These are phyloP conservation scores for Aureobasidium sp. DNA, from an alignment of 2,329 filamentous ascomycete genomes.

Conservation along the genomic window DNA sequence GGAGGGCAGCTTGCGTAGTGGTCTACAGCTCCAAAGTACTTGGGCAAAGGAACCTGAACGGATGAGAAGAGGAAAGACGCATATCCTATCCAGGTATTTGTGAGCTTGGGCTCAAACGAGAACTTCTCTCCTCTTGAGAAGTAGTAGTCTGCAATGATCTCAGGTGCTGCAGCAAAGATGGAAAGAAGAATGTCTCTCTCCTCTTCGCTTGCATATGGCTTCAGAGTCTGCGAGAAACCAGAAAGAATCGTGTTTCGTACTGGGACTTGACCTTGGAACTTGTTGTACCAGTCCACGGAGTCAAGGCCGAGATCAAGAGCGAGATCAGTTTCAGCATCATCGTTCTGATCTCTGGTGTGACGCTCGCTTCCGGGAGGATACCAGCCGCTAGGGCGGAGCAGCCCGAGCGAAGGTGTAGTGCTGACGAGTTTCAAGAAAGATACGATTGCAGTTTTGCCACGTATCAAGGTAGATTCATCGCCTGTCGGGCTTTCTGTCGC, in stretches of 20 bases:
- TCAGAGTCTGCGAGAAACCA: slow-evolving; percentile 69
- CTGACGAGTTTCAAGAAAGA: slow-evolving; percentile 69
- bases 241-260: slow-evolving; percentile 75
- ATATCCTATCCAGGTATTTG: slow-evolving; percentile 91
- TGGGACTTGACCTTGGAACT: slow-evolving; percentile 58
- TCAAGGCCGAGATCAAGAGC: slow-evolving; percentile 63
- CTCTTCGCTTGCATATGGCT: slow-evolving; percentile 72
- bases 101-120: slow-evolving; percentile 80
- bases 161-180: slow-evolving; percentile 75
- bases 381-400: slow-evolving; percentile 72
- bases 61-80: slow-evolving; percentile 80
- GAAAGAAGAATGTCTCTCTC: slow-evolving; percentile 75
- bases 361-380: slow-evolving; percentile 64
- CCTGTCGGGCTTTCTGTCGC: slow-evolving; percentile 15
- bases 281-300: slow-evolving; percentile 51
- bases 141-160: slow-evolving; percentile 85
- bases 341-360: slow-evolving; percentile 24
- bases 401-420: slow-evolving; percentile 63
- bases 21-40: slow-evolving; percentile 60
- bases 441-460: slow-evolving; percentile 48
- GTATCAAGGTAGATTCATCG: not conserved
- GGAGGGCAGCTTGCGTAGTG: slow-evolving; percentile 63
- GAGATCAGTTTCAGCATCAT: slow-evolving; percentile 41
- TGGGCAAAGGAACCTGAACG: slow-evolving; percentile 66
- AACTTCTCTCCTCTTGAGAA: slow-evolving; percentile 56